Base-by-base conservation (phyloP, 2,329 filamentous ascomycete species). In the Monilinia fructigena region DNA sequence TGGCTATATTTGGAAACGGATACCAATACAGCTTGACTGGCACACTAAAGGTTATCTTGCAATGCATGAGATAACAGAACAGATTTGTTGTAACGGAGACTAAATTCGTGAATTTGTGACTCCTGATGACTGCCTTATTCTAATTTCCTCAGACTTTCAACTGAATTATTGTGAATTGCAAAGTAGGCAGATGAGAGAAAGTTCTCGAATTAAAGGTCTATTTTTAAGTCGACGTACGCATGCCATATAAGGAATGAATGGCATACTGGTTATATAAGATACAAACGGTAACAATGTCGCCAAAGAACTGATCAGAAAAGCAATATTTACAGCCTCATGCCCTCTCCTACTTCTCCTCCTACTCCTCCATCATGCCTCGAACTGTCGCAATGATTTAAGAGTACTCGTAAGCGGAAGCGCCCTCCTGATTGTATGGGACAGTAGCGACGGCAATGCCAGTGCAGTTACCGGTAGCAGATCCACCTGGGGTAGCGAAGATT, bases 191-290 rank as follows among this genome's bases (percentile, higher is more conserved):
- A 20, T 48, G 20, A n/a, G 18, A 48, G 45, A 3, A 10, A 8
- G 7, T 48, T n/a, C 5, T 20, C 7, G 20, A 48, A 10, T 20
- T n/a, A n/a, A 48, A 48, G 6, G 45, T 20, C 2, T n/a, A 20
- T 48, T 48, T 48, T 48, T 23, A 10, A 48, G 8, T 48, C 8
- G 18, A 48, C 23, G 6, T n/a, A 2, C 20, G 20, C 74, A 81
- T 67, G 83, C 82, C 11, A 16, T 26, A 50, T 23, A 23, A 60
- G 58, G 45, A 60, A 50, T 50, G 45, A 38, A 26, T 31, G 31
- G 28, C 58, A 50, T 35, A 12, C 14, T 50, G 18, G 6, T 35
- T 12, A 16, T 48, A 16, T 48, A 50, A 55, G n/a, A 23, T 60
- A 50, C 23, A 60, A 60, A 23, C n/a, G 14, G 45, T 60, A 20